Base-by-base conservation (phyloP, 2,329 filamentous ascomycete species). In the Trichoderma guizhouense region DNA sequence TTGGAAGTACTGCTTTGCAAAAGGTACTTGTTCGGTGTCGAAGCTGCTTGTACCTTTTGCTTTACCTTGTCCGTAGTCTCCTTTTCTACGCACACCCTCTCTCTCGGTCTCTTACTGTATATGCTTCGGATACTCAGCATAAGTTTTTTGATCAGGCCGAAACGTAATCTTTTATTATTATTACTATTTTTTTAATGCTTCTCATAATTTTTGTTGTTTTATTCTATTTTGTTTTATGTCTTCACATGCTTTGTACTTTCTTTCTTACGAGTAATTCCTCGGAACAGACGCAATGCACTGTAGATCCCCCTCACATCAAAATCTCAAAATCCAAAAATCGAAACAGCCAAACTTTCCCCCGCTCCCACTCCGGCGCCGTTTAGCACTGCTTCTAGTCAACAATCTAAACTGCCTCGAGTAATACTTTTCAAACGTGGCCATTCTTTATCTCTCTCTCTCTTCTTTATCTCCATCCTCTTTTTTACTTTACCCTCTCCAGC, bases 261-360 rank as follows among this genome's bases (percentile, higher is more conserved):
- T 47, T 24, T 8, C 21, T 5, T 21, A 21, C n/a, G 43, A 21
- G 43, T 51, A 53, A 53, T 53, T 24, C 58, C 32, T 53, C 51
- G 65, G 55, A 28, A 36, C 24, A 68, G 21, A 39, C 53, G 53
- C 36, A 47, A 58, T 68, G 65, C 65, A 68, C 55, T n/a, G 65
- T 68, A 68, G 65, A 68, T 68, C 65, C 64, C 32, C 55, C 51
- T 14, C 30, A 28, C 60, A 28, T 43, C 36, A 30, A 47, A n/a
- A 62, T 57, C 47, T 53, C 21, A 39, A 9, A 43, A 12, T 9
- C 34, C 21, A 7, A 9, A 28, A 36, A 61, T 24, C 30, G 11
- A 28, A n/a, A 18, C 24, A 24, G 36, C 24, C 53, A 57, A 57
- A 57, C 26, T 14, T 18, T 60, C 15, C 26, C 53, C 53, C 53